Percentiles rank a stretch among this genome's conserved stretches.
These are phyloP conservation scores for Boletellus sp. DNA, from an alignment of 1,284 basidiomycete genomes.

Conservation along the genomic window DNA sequence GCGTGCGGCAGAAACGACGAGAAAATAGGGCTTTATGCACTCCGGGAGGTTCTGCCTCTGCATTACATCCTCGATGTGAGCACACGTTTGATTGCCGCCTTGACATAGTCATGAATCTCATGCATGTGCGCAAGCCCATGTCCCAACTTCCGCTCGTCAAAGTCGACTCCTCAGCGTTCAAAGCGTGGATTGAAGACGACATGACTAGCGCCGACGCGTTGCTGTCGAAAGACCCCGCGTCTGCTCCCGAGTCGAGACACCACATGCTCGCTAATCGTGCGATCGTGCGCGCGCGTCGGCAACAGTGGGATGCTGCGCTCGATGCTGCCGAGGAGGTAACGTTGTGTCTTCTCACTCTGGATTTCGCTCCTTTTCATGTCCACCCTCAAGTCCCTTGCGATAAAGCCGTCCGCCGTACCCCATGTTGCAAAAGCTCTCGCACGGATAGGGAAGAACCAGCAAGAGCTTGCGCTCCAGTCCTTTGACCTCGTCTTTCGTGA, in stretches of 20 bases:
- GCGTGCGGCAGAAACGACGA: conserved; percentile 9
- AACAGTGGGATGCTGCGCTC: not conserved
- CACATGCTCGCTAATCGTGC: conserved; percentile 3
- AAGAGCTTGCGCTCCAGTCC: conserved; percentile 3
- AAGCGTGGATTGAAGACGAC: conserved; percentile 8
- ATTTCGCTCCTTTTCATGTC: not conserved
- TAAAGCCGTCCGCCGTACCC: conserved; percentile 5
- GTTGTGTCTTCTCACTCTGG: not conserved
- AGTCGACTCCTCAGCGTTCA: not conserved
- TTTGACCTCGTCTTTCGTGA: conserved; percentile 10
- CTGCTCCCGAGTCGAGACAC: not conserved
- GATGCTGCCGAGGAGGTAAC: not conserved
- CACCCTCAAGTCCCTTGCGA: conserved; percentile 6
- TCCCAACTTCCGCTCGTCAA: conserved; percentile 9
- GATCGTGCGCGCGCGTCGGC: not conserved
- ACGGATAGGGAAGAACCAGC: not conserved
- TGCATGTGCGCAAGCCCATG: not conserved
- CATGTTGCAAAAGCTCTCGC: conserved; percentile 9
- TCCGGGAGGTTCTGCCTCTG: conserved; percentile 13
- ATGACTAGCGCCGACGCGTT: not conserved
- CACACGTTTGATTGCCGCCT: not conserved
- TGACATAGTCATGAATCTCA: not conserved
- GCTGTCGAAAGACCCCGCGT: not conserved
- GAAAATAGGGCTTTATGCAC: conserved; percentile 7
- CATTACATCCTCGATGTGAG: conserved; percentile 9